Percentiles rank a stretch among this genome's conserved stretches.
These are phyloP conservation scores for Endoconidiophora polonica DNA, from an alignment of 2,329 filamentous ascomycete species.

Conservation along the genomic window DNA sequence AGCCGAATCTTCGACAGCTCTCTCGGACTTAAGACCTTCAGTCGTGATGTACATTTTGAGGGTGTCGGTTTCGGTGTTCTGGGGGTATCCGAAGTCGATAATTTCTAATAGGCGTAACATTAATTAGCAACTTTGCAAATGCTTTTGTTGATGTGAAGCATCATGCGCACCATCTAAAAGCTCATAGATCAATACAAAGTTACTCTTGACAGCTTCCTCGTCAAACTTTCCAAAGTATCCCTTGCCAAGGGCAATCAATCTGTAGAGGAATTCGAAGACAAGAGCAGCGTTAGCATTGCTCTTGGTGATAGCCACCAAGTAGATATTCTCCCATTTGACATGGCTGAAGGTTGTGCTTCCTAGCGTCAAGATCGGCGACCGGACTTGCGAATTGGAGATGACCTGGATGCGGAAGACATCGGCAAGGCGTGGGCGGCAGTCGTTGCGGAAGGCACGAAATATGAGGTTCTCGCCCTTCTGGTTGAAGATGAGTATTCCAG, in stretches of 20 bases:
- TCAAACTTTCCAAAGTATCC: constrained; percentile 99
- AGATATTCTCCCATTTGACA: constrained; percentile 99
- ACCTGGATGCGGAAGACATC: constrained; percentile 99
- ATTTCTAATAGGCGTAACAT: constrained; percentile 50
- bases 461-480: constrained; percentile 99
- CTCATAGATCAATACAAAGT: constrained; percentile 97
- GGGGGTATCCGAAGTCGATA: constrained; percentile 95
- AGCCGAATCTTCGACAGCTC: constrained; percentile 75
- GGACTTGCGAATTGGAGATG: constrained; percentile 94
- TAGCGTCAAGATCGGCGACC: constrained; percentile 90
- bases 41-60: constrained; percentile 99
- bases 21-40: constrained; percentile 88
- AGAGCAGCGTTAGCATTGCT: constrained; percentile 97
- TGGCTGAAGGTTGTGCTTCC: constrained; percentile 98
- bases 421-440: constrained; percentile 90
- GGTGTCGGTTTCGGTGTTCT: constrained; percentile 97
- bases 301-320: constrained; percentile 92
- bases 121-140: background rate
- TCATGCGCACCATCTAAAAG: constrained; percentile 59
- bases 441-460: constrained; percentile 95
- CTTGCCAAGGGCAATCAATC: constrained; percentile 74
- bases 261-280: constrained; percentile 95
- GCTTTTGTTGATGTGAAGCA: background rate
- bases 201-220: constrained; percentile 98
- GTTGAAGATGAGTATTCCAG: constrained; percentile 94